Conservation (phyloP, 768 basidiomycete genomes). For the Roridomyces roridus region DNA sequence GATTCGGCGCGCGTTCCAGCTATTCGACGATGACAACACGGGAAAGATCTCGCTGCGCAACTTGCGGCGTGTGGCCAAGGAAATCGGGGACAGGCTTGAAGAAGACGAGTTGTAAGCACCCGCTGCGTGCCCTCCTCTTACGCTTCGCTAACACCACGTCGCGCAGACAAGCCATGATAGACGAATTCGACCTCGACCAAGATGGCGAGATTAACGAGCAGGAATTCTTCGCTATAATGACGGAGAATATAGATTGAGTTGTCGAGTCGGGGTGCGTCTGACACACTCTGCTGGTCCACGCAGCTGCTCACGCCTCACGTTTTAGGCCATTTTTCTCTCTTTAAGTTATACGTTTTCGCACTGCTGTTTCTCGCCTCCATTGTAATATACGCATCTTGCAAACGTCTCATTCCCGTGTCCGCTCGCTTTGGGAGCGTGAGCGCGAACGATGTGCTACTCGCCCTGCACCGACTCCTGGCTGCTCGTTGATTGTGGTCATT, state of each 20-base stretch:
- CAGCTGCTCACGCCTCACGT: not conserved
- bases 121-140: too few species aligned
- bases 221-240: slow-evolving; percentile 98
- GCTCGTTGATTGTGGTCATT: too few species aligned
- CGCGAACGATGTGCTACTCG: too few species aligned
- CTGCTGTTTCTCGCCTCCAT: slow-evolving; percentile 12
- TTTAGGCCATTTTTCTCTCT: slow-evolving; percentile 9
- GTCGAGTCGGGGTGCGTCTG: slow-evolving; percentile 46
- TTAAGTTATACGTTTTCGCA: slow-evolving; percentile 9
- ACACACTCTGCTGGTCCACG: not conserved
- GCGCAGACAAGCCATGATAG: slow-evolving; percentile 97
- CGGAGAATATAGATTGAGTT: slow-evolving; percentile 66
- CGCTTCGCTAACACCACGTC: too few species aligned
- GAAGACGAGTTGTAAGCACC: slow-evolving; percentile 96
- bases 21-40: slow-evolving; percentile 96
- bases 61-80: slow-evolving; percentile 91
- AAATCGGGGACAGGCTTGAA: slow-evolving; percentile 93
- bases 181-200: slow-evolving; percentile 98
- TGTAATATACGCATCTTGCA: slow-evolving; percentile 23
- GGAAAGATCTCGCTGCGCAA: slow-evolving; percentile 94
- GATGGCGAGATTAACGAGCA: slow-evolving; percentile 97
- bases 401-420: not conserved
- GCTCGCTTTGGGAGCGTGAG: too few species aligned
- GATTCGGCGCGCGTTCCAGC: slow-evolving; percentile 92
- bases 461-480: too few species aligned